Percentiles rank a stretch among this genome's conserved stretches.
Conservation (phyloP, 768 basidiomycete genomes). For the Neoboletus brunneissimus region DNA sequence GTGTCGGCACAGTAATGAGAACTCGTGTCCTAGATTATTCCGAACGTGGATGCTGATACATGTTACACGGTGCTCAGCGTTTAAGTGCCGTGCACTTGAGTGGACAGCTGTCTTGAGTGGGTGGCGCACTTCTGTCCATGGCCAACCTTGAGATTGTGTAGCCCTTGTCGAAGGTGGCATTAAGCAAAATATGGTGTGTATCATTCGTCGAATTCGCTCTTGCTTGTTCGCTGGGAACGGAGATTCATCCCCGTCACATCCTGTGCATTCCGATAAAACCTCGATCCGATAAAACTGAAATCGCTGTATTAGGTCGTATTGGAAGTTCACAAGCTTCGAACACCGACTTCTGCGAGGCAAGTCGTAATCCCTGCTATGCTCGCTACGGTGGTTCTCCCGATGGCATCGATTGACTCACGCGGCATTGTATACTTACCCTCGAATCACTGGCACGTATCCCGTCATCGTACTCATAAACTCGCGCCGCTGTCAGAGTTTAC, state of each 20-base stretch:
- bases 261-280: slow-evolving; percentile 16
- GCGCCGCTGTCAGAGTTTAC: slow-evolving; percentile 32
- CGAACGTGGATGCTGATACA: background rate
- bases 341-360: slow-evolving; percentile 13
- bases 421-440: slow-evolving; percentile 24
- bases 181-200: slow-evolving; percentile 1
- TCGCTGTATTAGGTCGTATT: slow-evolving; percentile 15
- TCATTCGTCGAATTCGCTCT: slow-evolving; percentile 20
- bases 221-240: slow-evolving; percentile 25
- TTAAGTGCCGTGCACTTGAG: background rate
- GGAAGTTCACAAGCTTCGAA: slow-evolving; percentile 16
- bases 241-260: slow-evolving; percentile 24
- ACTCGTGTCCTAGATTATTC: slow-evolving; percentile 2
- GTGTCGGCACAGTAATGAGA: slow-evolving; percentile 3
- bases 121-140: background rate
- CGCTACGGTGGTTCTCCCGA: slow-evolving; percentile 22
- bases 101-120: background rate
- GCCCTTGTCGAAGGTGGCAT: slow-evolving; percentile 7
- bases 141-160: background rate
- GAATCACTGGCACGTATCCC: slow-evolving; percentile 24
- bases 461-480: slow-evolving; percentile 16
- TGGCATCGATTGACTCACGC: slow-evolving; percentile 30
- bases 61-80: background rate
- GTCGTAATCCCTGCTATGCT: slow-evolving; percentile 15
- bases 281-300: slow-evolving; percentile 19